Conservation (phyloP, 2,329 filamentous ascomycete genomes). For the Chaetomium strumarium region DNA sequence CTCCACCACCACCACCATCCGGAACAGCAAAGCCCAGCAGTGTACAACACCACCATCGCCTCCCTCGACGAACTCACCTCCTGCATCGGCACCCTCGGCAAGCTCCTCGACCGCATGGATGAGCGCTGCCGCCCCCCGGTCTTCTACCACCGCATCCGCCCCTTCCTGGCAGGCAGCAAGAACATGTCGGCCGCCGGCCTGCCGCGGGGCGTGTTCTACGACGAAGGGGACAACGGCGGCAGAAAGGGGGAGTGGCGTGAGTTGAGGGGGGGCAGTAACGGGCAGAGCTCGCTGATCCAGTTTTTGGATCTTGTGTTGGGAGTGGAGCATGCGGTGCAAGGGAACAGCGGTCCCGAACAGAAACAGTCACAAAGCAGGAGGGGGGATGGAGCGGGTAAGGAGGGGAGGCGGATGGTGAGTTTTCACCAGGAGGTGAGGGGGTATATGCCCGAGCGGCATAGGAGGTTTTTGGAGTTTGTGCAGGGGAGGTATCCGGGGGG, state of each 20-base stretch:
- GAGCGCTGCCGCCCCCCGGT: conserved; percentile 80
- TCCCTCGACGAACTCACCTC: conserved; percentile 60
- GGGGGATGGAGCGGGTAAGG: too few species aligned
- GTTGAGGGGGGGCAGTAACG: conserved; percentile 86
- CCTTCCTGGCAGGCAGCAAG: conserved; percentile 84
- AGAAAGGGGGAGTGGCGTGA: conserved; percentile 64
- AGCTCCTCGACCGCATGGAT: conserved; percentile 74
- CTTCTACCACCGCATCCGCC: conserved; percentile 85
- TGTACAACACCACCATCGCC: conserved; percentile 49
- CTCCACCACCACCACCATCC: conserved; percentile 51
- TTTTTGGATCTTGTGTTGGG: conserved; percentile 87
- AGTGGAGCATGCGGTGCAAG: conserved; percentile 60
- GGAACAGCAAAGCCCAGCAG: conserved; percentile 49
- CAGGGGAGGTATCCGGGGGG: conserved; percentile 46
- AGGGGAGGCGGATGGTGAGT: conserved; percentile 25
- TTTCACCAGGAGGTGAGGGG: conserved; percentile 65
- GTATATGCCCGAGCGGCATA: conserved; percentile 87
- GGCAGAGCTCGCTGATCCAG: conserved; percentile 86
- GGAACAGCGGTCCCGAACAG: conserved; percentile 27
- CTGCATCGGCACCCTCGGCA: conserved; percentile 62
- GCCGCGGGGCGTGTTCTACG: conserved; percentile 78
- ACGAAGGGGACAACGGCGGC: conserved; percentile 64
- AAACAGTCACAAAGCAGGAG: too few species aligned
- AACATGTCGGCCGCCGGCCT: conserved; percentile 85
- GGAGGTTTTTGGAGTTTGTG: conserved; percentile 69